Evolutionary conservation across 805 yeast genomes (phyloP), one percentile per base, ranked within the genome.

Genomic region (Maudiozyma barnettii): DNA sequence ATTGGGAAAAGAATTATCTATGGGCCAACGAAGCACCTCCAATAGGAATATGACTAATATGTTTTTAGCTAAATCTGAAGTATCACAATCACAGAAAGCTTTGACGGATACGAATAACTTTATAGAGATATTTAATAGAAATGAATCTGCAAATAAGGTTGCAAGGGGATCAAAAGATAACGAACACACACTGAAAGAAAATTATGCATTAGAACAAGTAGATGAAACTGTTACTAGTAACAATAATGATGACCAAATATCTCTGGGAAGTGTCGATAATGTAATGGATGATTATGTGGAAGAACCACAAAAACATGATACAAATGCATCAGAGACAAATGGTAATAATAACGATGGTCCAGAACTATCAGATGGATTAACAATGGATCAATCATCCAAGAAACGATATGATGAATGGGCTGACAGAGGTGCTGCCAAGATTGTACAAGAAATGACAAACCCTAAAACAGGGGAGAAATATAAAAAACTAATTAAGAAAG

Each of bases 381-480:
- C 53, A 1, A 20, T 56, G 19, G 57, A 53, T 49, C 51, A 56
- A 20, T 40, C 46, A 26, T 45, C 63, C 43, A 56, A 54, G 49
- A 53, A 54, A 39, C 56, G 55, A 45, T 53, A 56, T 31, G 73
- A 71, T 22, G 76, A 73, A 45, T 77, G 82, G 81, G 74, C 73
- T 14, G 76, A 73, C 29, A 66, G 67, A 49, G 85, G 85, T 1
- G 83, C 84, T 2, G 84, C 85, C 0, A 71, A 72, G 31, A 61
- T 76, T 3, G 69, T 78, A 13, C 73, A 71, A 50, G 70, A 71
- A 20, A 68, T 68, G 3, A 57, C 60, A 13, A 76, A 75, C 47
- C 67, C 68, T 29, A 55, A 63, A 2, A 63, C 71, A 13, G 87
- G 86, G 10, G 67, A 77, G 60, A 64, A 69, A 5, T 66, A 64